Evolutionary conservation across 257 asterid genomes (phyloP).

Genomic region (Capsicum pubescens): DNA sequence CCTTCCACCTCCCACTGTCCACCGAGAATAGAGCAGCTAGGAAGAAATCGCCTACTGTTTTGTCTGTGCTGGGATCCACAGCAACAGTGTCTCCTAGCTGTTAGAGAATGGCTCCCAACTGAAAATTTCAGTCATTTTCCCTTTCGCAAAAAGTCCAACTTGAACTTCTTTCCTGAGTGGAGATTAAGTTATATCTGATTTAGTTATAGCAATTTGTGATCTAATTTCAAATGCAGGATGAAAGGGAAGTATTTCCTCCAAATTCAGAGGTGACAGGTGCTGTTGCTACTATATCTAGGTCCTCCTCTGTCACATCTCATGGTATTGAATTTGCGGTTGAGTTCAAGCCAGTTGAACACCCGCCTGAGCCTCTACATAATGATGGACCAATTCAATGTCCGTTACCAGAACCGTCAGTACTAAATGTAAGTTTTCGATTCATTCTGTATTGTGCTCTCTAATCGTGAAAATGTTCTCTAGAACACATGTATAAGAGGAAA

Average conservation of each 20-base stretch:
- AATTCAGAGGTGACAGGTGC: conserved; percentile 42
- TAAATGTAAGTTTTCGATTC: conserved; percentile 59
- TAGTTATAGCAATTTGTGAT: conserved; percentile 7
- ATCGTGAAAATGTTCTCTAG: neutral
- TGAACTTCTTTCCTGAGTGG: neutral
- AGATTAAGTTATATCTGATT: neutral
- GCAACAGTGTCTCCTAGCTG: too few species aligned
- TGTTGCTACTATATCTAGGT: conserved; percentile 33
- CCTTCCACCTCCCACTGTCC: too few species aligned
- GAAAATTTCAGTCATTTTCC: neutral
- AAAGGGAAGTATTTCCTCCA: conserved; percentile 60
- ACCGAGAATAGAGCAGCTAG: too few species aligned
- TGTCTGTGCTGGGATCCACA: too few species aligned
- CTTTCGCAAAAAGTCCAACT: neutral
- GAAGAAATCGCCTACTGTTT: too few species aligned
- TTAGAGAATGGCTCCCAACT: too few species aligned
- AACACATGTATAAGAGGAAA: too few species aligned
- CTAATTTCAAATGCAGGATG: conserved; percentile 53
- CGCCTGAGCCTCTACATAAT: conserved; percentile 71
- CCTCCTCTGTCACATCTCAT: conserved; percentile 54
- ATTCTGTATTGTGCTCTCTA: neutral
- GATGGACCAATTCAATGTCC: conserved; percentile 90
- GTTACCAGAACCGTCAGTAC: conserved; percentile 85
- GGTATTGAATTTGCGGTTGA: conserved; percentile 72
- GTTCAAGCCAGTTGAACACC: conserved; percentile 87